Base-by-base conservation (phyloP, 1,139 yeast genomes). In the Scheffersomyces cryptocercus region DNA sequence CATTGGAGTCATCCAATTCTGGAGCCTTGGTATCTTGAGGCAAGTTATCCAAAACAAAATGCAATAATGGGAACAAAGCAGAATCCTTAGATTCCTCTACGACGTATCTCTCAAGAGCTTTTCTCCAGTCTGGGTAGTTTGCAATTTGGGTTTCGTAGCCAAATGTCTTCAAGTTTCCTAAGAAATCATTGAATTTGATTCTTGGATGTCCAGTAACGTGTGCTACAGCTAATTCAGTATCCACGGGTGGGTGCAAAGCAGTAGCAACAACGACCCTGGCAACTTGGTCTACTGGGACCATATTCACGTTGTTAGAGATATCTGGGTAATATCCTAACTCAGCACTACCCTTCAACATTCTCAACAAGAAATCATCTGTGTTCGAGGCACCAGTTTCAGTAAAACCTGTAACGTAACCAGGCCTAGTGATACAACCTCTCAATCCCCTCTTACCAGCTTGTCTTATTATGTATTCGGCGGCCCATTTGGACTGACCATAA, bases 151-250 rank as follows among this genome's bases (percentile, higher is more conserved):
- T 81, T 10, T 73, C 60, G 65, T 88, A 95, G 5, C 99, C 99
- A 56, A 81, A 91, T 8, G 69, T 65, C 43, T 73, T 67, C 60
- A 91, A 74, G 10, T 84, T 61, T 29, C 83, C 81, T 56, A 93
- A 68, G 68, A 83, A 91, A 53, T 86, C 84, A 58, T 82, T 83
- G 71, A 91, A 86, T 40, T 80, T 73, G 47, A 89, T 82, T 64
- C 98, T 82, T 49, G 99, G 99, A 58, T 93, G 98, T 11, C 95
- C 95, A 3, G 98, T 93, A n/a, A 93, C 97, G 42, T 93, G 99
- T 1, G 91, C 93, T 40, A 93, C 99, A 1, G 82, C 69, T 37
- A 88, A 67, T 38, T 69, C 76, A 13, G 62, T 61, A 5, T 56
- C 46, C 29, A 60, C 62, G 31, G 95, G 89, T 29, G 97, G 95